Percentiles rank a stretch among this genome's conserved stretches.
These are phyloP conservation scores for Hordeum vulgare DNA, from an alignment of 176 grass and related monocot genomes.

Conservation along the genomic window MorexV3_pseudomolecules_assembly NC_058521.1:560413376-560413875, in stretches of 20 bases:
- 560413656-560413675: slow-evolving; percentile 33
- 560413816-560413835: slow-evolving; percentile 91
- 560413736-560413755: slow-evolving; percentile 62
- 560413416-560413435: slow-evolving; percentile 16
- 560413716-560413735: slow-evolving; percentile 49
- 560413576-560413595: background rate
- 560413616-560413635: slow-evolving; percentile 16
- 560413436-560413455: slow-evolving; percentile 11
- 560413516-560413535: slow-evolving; percentile 1
- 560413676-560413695: slow-evolving; percentile 71
- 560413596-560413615: slow-evolving; percentile 11
- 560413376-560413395: slow-evolving; percentile 11
- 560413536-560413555: slow-evolving; percentile 14
- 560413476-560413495: background rate
- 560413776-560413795: slow-evolving; percentile 84
- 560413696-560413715: slow-evolving; percentile 75
- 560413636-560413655: slow-evolving; percentile 7
- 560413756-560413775: slow-evolving; percentile 30
- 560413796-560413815: slow-evolving; percentile 85
- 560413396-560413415: background rate
- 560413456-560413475: slow-evolving; percentile 2
- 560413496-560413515: background rate
- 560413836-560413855: slow-evolving; percentile 97
- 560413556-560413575: background rate
- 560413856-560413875: slow-evolving; percentile 73